These are phyloP conservation scores for Alternaria burnsii DNA, from an alignment of 2,329 filamentous ascomycete genomes.

Conservation along the genomic window DNA sequence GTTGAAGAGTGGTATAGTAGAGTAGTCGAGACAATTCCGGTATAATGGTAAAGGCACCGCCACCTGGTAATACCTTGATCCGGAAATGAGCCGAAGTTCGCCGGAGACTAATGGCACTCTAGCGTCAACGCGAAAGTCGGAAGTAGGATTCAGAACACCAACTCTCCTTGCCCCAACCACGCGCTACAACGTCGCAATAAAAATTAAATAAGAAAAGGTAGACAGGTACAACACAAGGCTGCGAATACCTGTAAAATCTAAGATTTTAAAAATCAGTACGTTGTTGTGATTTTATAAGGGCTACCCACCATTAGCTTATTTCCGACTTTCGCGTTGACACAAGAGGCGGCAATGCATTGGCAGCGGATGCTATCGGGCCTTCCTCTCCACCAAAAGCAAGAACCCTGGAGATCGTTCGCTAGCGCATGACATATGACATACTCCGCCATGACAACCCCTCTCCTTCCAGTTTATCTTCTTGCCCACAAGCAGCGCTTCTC, in stretches of 20 bases:
- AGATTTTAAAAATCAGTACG: no score
- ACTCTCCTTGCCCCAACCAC: no score
- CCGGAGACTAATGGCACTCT: no score
- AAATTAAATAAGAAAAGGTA: no score
- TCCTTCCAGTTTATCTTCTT: conserved; percentile 2
- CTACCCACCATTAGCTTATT: no score
- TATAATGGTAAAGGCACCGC: not conserved
- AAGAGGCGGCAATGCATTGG: not conserved
- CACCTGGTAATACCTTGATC: not conserved
- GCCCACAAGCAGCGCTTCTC: conserved; percentile 3
- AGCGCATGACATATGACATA: not conserved
- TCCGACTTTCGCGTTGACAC: no score
- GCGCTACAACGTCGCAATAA: no score
- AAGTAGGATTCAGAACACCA: no score
- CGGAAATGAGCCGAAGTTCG: not conserved
- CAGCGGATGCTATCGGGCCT: conserved; percentile 12
- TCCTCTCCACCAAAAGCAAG: conserved; percentile 8
- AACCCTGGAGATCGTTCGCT: conserved; percentile 7
- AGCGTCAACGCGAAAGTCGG: no score
- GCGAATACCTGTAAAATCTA: no score
- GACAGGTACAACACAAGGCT: no score
- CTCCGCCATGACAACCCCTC: conserved; percentile 5
- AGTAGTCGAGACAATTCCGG: not conserved
- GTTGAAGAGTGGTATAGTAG: not conserved
- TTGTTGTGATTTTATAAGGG: no score